Base-by-base conservation (phyloP, 2,329 filamentous ascomycete species). In the Mycosphaerella arachidis region DNA sequence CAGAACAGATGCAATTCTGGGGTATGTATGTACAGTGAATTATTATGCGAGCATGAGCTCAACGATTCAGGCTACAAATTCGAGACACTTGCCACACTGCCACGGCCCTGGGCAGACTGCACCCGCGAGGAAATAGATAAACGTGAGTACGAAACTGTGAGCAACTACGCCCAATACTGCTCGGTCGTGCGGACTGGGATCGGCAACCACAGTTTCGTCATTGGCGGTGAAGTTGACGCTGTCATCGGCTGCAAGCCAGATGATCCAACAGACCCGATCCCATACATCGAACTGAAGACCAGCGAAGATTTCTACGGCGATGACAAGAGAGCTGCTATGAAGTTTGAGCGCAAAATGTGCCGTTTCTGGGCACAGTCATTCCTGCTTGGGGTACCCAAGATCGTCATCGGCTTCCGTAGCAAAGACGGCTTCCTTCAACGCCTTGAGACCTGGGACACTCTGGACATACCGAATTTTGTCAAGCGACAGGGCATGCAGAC, bases 311-410 rank as follows among this genome's bases (percentile, higher is more conserved):
- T 66, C 24, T 63, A 68, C 24, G 59, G 63, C 29, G 80, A 81
- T 55, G 83, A 83, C 61, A 82, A 87, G 1, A 82, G 85, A 51
- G 90, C 94, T 69, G 81, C 86, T 70, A 76, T 87, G 20, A 88
- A 86, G 63, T 96, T 93, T 72, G 90, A 97, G 75, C 85, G 90
- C 53, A 97, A 97, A 73, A 82, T 97, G 75, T 68, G 72, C 31
- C 95, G 95, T 71, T 96, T 93, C 77, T 99, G 94, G 94, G 91
- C 93, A 13, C 94, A 97, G 74, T 96, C 90, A 0, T 99, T 96
- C 71, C 81, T 99, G 2, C 86, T 99, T 1, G 93, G 93, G 45
- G 92, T 97, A 0, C 91, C 92, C 0, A 94, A 88, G 66, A 91
- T 99, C 65, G 86, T 97, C 50, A 89, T 99, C 31, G 94, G 94